These are phyloP conservation scores for Leccinum disarticulatum DNA, from an alignment of 768 basidiomycete species.

Conservation along the genomic window DNA sequence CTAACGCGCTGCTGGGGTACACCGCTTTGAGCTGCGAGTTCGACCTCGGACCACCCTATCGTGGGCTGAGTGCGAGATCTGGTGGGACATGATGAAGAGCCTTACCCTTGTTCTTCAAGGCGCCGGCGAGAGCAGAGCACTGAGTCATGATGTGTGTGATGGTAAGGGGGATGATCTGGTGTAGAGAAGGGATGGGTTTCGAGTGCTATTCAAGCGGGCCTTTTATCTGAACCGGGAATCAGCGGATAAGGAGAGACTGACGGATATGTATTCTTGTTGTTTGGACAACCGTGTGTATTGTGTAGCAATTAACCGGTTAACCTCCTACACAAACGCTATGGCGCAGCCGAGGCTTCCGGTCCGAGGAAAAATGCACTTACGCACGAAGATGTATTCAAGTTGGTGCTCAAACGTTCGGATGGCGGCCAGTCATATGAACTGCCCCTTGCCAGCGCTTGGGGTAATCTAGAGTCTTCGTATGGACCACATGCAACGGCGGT, in stretches of 20 bases:
- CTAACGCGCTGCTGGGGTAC: constrained; percentile 46
- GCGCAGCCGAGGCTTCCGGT: too few species aligned
- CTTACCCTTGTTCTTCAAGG: constrained; percentile 50
- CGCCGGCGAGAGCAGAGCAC: constrained; percentile 58
- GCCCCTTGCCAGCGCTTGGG: neutral
- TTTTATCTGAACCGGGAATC: constrained; percentile 16
- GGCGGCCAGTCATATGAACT: neutral
- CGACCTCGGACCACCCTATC: constrained; percentile 8
- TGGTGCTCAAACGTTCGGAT: too few species aligned
- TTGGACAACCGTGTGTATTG: too few species aligned
- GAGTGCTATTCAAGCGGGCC: neutral
- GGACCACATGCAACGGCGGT: neutral
- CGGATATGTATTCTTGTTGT: neutral
- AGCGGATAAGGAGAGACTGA: constrained; percentile 14
- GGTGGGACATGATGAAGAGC: neutral
- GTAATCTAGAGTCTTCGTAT: neutral
- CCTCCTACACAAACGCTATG: too few species aligned
- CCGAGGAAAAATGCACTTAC: too few species aligned
- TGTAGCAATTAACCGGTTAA: too few species aligned
- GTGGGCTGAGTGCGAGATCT: neutral
- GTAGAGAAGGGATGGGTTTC: neutral
- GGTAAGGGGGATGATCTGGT: constrained; percentile 40
- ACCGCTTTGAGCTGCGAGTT: constrained; percentile 49
- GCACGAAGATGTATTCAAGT: constrained; percentile 5
- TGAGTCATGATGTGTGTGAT: constrained; percentile 42